phyloP scores from a whole-genome alignment of 1,139 yeast species.

The Yamadazyma aaseri region DNA sequence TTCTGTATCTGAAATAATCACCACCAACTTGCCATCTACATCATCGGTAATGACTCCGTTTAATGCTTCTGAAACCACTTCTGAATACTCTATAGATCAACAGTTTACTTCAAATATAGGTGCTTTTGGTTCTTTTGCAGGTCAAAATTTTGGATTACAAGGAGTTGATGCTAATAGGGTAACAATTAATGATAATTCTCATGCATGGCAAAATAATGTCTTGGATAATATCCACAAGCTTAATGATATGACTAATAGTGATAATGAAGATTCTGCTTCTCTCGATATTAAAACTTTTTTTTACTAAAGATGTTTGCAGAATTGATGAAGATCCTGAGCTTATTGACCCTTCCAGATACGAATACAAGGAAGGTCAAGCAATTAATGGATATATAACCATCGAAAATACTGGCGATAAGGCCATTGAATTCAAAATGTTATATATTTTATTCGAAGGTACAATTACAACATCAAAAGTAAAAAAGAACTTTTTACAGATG shows the following conservation, averaged over 20 bases:
- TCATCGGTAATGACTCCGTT: not conserved
- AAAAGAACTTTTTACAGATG: slow-evolving; percentile 39
- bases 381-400: slow-evolving; percentile 38
- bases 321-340: slow-evolving; percentile 26
- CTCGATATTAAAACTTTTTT: slow-evolving; percentile 29
- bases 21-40: not conserved
- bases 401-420: slow-evolving; percentile 23
- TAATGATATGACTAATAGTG: slow-evolving; percentile 31
- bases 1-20: not conserved
- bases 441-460: slow-evolving; percentile 43
- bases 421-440: slow-evolving; percentile 41
- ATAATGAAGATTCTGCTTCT: slow-evolving; percentile 26
- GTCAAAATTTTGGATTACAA: no score
- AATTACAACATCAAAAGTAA: slow-evolving; percentile 17
- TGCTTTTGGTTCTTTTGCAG: no score
- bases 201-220: slow-evolving; percentile 37
- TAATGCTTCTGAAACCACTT: not conserved
- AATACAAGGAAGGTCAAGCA: slow-evolving; percentile 42
- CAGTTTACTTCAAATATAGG: not conserved
- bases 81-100: not conserved
- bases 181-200: slow-evolving; percentile 30
- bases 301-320: slow-evolving; percentile 38
- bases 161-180: slow-evolving; percentile 3
- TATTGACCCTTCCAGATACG: slow-evolving; percentile 34
- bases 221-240: slow-evolving; percentile 36